Evolutionary conservation across 345 rosid genomes (phyloP).

Genomic region (Syzygium aqueum): DNA sequence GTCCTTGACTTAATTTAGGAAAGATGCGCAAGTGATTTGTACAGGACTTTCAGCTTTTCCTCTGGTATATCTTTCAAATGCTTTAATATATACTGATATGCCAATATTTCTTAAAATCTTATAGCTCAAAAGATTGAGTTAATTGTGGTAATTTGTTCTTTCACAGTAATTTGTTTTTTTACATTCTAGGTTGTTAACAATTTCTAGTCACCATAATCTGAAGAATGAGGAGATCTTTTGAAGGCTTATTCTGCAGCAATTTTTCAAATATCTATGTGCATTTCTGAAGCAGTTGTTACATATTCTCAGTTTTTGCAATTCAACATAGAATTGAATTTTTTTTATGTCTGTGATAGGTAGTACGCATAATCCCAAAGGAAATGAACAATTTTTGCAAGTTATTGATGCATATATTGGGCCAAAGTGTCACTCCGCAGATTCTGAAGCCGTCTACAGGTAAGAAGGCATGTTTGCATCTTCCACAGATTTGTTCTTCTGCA

Average conservation of each 20-base stretch:
- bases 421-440: constrained; percentile 71
- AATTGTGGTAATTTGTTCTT: not conserved
- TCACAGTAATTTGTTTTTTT: not conserved
- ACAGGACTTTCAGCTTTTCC: not conserved
- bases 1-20: not conserved
- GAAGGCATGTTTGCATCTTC: constrained; percentile 4
- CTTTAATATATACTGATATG: not conserved
- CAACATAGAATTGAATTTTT: not conserved
- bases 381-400: constrained; percentile 45
- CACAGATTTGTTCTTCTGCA: constrained; percentile 1
- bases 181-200: not conserved
- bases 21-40: not conserved
- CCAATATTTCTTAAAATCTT: not conserved
- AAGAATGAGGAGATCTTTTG: not conserved
- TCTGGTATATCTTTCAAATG: not conserved
- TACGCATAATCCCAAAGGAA: constrained; percentile 14
- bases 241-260: not conserved
- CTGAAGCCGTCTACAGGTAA: constrained; percentile 58
- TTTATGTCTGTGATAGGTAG: constrained; percentile 23
- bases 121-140: not conserved
- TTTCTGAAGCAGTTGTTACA: not conserved
- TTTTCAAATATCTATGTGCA: not conserved
- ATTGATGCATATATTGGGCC: constrained; percentile 79
- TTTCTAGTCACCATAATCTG: not conserved
- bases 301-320: not conserved